Evolutionary conservation across 139 green algal genomes (phyloP), one percentile per base, ranked within the genome.

Genomic region (Volvox africanus): DNA sequence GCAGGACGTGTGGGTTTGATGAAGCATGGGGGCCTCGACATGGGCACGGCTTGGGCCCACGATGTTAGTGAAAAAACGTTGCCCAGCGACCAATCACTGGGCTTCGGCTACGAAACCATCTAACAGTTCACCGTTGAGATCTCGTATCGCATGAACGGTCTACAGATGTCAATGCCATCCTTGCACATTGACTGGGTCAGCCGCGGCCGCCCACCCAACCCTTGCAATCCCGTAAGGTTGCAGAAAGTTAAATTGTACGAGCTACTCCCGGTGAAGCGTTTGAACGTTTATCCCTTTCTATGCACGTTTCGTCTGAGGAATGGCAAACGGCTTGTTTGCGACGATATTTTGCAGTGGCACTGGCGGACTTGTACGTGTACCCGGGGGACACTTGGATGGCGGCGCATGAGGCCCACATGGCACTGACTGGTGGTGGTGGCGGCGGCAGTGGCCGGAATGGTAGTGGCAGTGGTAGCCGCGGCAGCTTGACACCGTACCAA

Each of bases 361-460:
- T 90, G 50, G 86, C 86, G 30, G 86, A 90, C 73, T 75, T 90
- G 76, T 86, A 79, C 61, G 87, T 91, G 55, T 86, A 86, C 20
- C 76, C 87, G 22, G 87, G 87, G 14, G 87, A 91, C 61, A 35
- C 0, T 2, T 91, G 61, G 61, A 91, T 91, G 87, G 33, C 24
- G 76, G 87, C 87, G 61, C 87, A 91, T 32, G 87, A 91, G 87
- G 61, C 32, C 3, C 87, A 55, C 22, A 86, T 86, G 87, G 73
- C 86, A 37, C 86, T 90, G 28, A 44, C 20, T 26, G 73, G 50
- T 0, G 86, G 85, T 18, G 11, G 37, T 30, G 65, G 65, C 21
- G 65, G 13, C 19, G 76, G 33, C 32, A 21, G 76, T 20, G 55
- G 76, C 18, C 17, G 76, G 76, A 61, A 61, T 1, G n/a, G 76